phyloP scores from a whole-genome alignment of 345 rosid genomes.

The Eucalyptus albens region DNA sequence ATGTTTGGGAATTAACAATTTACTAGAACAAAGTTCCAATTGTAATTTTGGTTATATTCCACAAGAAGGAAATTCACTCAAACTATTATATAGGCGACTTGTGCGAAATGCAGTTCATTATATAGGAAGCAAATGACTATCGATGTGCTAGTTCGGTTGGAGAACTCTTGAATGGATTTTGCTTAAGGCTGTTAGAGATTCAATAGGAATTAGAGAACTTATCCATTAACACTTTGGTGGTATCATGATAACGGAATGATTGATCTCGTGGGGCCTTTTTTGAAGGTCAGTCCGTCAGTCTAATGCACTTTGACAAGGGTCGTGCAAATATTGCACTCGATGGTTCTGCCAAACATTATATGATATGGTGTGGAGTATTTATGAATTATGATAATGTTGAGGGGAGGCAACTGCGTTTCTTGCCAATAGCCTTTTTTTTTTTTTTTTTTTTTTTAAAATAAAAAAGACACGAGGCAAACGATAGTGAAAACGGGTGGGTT shows the following conservation, averaged over 20 bases:
- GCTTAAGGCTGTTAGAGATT: accelerated
- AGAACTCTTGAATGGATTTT: neutral
- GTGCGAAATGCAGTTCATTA: neutral
- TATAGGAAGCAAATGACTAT: neutral
- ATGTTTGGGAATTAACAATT: neutral
- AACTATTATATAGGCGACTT: neutral
- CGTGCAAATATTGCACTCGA: accelerated
- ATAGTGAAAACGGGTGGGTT: neutral
- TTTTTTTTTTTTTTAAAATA: too few relatives aligned
- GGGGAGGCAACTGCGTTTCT: neutral
- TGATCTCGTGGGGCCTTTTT: accelerated
- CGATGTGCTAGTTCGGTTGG: neutral
- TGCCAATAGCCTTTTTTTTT: neutral
- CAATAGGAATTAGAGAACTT: accelerated
- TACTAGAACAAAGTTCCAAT: neutral
- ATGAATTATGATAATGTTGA: neutral
- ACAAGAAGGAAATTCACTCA: neutral
- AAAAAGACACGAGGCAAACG: neutral
- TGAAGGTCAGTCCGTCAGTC: accelerated
- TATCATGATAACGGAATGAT: accelerated
- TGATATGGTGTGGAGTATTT: neutral
- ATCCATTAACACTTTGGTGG: neutral
- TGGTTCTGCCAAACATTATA: accelerated
- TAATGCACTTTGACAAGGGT: accelerated
- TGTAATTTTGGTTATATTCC: too few relatives aligned